Base-by-base conservation (phyloP, 1,284 basidiomycete genomes). In the Schizophyllum commune region DNA sequence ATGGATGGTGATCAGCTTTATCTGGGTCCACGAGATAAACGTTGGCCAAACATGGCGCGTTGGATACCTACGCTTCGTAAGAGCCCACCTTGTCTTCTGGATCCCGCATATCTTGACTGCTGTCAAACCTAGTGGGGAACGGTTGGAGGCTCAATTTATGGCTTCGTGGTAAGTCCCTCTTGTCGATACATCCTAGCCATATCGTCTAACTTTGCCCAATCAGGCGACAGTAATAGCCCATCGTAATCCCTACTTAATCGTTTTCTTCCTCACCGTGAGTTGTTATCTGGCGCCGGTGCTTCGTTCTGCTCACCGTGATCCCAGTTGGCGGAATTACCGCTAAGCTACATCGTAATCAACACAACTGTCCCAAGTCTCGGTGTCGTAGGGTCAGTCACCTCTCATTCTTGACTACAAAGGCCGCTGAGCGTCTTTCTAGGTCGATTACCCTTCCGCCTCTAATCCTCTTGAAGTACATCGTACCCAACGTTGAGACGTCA, bases 11-110 rank as follows among this genome's bases (percentile, higher is more conserved):
- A 77, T 81, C 61, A 79, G 76, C 32, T 81, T 79, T 67, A 68
- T 81, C 1, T 81, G 79, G 79, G 79, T 82, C 1, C 70, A 82
- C 33, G 79, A 82, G 64, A 80, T 79, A 8, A 82, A 79, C 63
- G 79, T 77, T 0, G 81, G 80, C 15, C 79, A 80, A 53, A 82
- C 80, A 9, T 80, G 77, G 74, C 72, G 79, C 54, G 73, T 77
- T 11, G 77, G 76, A 1, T 80, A 79, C 65, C 68, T 82, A 32
- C 76, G 81, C 60, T 68, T 81, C 39, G 80, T 81, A 61, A 64
- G n/a, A n/a, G 73, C 64, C 27, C 32, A 11, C 39, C 47, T n/a
- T 8, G 57, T 22, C n/a, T 32, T 51, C 15, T 52, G 27, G 5
- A 5, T 27, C 27, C 27, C 5, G 27, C 27, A 27, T 27, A 5